Evolutionary conservation across 2,329 filamentous ascomycete species (phyloP), one percentile per base, ranked within the genome.

Genomic region (Talaromyces sp.): DNA sequence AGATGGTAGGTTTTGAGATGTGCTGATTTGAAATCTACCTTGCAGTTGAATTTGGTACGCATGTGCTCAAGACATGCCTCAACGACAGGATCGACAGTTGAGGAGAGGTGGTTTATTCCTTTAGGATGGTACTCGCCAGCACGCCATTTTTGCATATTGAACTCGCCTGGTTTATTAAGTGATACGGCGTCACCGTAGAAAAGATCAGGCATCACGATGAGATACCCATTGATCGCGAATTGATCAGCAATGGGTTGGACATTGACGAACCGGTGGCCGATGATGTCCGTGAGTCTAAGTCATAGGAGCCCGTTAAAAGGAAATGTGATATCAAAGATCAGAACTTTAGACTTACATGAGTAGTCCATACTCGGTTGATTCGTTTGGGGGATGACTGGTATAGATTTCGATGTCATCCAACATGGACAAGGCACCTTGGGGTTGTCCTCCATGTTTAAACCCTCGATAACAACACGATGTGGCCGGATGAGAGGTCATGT

Each of bases 201-300:
- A 1, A 63, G 61, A 43, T 63, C 61, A 11, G 61, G 61, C 36
- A 63, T 63, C 51, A 58, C 58, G 27, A 63, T 51, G 22, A 63
- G 47, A 19, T 63, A 63, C 5, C 61, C 61, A 45, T 58, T 63
- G 8, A 15, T 19, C 15, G 51, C 61, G 11, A 63, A 63, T 22
- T 58, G 61, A 17, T 63, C 61, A 49, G 61, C 61, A 45, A 63
- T 11, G 10, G 58, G 51, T 15, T 49, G 61, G 15, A 38, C 36
- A 6, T 63, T 63, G 13, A 38, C 27, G 17, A 63, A 58, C 4
- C 38, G 49, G 38, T 63, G 51, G 10, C 61, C 61, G 22, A 63
- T 58, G 25, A 63, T 58, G 34, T 63, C 61, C 15, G 61, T 58
- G 25, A 63, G 27, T 13, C 61, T 63, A 29, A 11, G 11, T 25